A percentile compares a stretch with the other conserved stretches of the same genome.
These are phyloP conservation scores for Lignosus rhinocerotis DNA, from an alignment of 1,284 basidiomycete genomes.

Conservation along the genomic window DNA sequence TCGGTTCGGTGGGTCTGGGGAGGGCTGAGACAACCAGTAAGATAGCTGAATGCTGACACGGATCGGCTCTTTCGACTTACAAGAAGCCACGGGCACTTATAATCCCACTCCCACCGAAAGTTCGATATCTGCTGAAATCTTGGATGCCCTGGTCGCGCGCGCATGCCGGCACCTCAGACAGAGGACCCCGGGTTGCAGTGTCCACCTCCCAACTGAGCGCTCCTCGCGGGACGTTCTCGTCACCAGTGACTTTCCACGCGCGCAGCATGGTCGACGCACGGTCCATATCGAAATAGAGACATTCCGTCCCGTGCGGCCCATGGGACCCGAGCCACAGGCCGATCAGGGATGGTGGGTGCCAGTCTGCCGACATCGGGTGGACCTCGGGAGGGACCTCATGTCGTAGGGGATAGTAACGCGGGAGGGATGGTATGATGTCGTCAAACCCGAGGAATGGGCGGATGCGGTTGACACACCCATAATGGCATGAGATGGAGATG, in stretches of 20 bases:
- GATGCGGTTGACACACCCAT: constrained; percentile 12
- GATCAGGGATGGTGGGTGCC: constrained; percentile 22
- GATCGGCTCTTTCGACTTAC: constrained; percentile 12
- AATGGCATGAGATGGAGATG: constrained; percentile 15
- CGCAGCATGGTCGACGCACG: constrained; percentile 8
- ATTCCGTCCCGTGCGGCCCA: constrained; percentile 29
- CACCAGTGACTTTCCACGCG: constrained; percentile 33
- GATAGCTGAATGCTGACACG: not conserved
- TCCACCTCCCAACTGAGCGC: constrained; percentile 24
- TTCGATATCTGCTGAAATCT: not conserved
- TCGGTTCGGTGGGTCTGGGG: not conserved
- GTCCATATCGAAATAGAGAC: constrained; percentile 24
- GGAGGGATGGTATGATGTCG: constrained; percentile 12
- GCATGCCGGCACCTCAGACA: not conserved
- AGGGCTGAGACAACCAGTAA: not conserved
- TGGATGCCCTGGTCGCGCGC: constrained; percentile 2
- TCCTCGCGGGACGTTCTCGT: constrained; percentile 32
- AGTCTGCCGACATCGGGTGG: constrained; percentile 13
- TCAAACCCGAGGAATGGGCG: constrained; percentile 23
- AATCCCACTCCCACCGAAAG: constrained; percentile 17
- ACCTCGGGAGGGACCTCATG: not conserved
- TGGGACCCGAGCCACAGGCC: constrained; percentile 33
- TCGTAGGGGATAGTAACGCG: constrained; percentile 32
- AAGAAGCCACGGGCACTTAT: constrained; percentile 24
- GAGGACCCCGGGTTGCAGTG: not conserved